Conservation (phyloP, 768 basidiomycete genomes). For the Amanita pseudoporphyria region DNA sequence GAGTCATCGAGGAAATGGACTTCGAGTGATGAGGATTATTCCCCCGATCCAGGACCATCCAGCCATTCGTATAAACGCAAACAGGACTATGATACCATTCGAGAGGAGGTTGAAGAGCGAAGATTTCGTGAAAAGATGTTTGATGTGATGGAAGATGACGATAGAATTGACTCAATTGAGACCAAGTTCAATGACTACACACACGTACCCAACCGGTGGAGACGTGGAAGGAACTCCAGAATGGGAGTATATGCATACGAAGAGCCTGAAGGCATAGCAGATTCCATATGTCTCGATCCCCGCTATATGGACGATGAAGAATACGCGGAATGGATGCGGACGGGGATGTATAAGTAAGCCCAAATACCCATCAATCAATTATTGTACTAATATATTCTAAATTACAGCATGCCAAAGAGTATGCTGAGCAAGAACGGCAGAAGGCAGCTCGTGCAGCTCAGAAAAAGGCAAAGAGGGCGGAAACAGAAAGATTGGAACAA, state of each 20-base stretch:
- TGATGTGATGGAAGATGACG: conserved; percentile 65
- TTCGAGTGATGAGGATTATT: conserved; percentile 30
- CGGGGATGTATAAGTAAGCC: conserved; percentile 74
- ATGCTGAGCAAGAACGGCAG: conserved; percentile 48
- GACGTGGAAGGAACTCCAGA: conserved; percentile 20
- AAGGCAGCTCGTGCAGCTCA: conserved; percentile 46
- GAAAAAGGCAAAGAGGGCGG: conserved; percentile 42
- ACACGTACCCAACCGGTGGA: conserved; percentile 70
- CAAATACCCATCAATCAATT: background rate
- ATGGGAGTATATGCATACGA: conserved; percentile 14
- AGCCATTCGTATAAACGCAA: conserved; percentile 16
- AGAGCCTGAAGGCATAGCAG: conserved; percentile 22
- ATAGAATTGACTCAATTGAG: conserved; percentile 53
- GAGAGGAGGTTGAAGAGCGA: conserved; percentile 50
- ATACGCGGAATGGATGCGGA: conserved; percentile 79
- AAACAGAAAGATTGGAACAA: conserved; percentile 42
- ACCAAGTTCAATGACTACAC: conserved; percentile 56
- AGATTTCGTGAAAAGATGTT: conserved; percentile 67
- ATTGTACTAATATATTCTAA: conserved; percentile 23
- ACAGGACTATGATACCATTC: conserved; percentile 37
- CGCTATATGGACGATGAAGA: conserved; percentile 72
- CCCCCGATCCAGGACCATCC: conserved; percentile 20
- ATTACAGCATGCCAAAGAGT: conserved; percentile 58
- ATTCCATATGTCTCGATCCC: conserved; percentile 33
- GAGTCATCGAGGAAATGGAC: conserved; percentile 31